Base-by-base conservation (phyloP, 768 basidiomycete species). In the Tricholoma flavovirens region DNA sequence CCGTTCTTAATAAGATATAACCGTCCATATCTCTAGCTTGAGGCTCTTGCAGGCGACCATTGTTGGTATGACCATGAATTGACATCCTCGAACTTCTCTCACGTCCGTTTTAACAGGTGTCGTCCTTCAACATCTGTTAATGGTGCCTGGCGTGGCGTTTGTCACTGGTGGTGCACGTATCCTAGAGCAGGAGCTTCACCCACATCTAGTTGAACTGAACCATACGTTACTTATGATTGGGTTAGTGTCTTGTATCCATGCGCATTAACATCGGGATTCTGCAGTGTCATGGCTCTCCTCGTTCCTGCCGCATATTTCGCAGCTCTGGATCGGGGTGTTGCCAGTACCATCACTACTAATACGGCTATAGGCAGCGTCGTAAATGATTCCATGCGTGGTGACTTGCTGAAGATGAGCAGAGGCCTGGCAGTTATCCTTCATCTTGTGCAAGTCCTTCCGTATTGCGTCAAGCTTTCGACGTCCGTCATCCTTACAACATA, bases 251-350 rank as follows among this genome's bases (percentile, higher is more conserved):
- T 30, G 9, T 24, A 7, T 51, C 53, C 10, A 49, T 52, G 21
- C 40, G 48, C n/a, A 45, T 49, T 30, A 49, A 50, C 15, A 8
- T 26, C 9, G 46, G 22, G 8, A 9, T 29, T 35, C 9, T 45
- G 24, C 57, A 87, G 87, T 19, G 83, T 88, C 4, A 64, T 89
- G 61, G 77, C 80, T 11, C 71, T 89, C 8, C 70, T 87, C 8
- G 66, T 88, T 1, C 88, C 87, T 0, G 81, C 83, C 4, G 84
- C 85, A 1, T 83, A 85, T 67, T 90, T 87, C 60, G 76, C 84
- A 4, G 82, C 85, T 0, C 64, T 86, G 17, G 75, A 80, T 56
- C 69, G 69, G 4, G 73, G 73, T 10, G 60, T 58, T 0, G 52
- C 60, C 4, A 59, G 24, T 5, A 51, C 46, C 2, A 55, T 61